A percentile compares a stretch with the other conserved stretches of the same genome.
phyloP scores from a whole-genome alignment of 139 green algal genomes.

The Volvox africanus region DNA sequence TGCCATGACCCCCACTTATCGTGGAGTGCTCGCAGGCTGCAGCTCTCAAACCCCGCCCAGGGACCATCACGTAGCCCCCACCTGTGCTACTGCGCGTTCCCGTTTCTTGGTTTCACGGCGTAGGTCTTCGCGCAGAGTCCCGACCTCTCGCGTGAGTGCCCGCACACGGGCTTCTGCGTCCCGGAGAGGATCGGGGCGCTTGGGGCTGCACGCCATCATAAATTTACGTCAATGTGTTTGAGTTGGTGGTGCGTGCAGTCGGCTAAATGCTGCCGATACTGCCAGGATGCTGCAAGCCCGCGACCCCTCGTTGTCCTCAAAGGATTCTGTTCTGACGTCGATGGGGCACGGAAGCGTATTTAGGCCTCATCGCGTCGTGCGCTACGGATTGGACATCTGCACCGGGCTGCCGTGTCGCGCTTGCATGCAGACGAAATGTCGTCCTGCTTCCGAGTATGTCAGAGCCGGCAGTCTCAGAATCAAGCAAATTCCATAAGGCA shows the following conservation, averaged over 20 bases:
- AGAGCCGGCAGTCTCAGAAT: no score
- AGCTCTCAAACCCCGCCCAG: no score
- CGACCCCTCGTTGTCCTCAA: neutral
- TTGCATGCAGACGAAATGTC: neutral
- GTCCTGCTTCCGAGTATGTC: no score
- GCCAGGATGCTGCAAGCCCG: neutral
- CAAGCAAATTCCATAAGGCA: no score
- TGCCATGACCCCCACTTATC: no score
- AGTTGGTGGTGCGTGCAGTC: neutral
- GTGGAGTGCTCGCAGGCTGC: no score
- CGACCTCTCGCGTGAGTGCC: conserved; percentile 71
- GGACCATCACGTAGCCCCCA: neutral
- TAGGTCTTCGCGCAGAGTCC: conserved; percentile 69
- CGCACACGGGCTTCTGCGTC: conserved; percentile 62
- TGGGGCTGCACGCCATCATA: conserved; percentile 36
- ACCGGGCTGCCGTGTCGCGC: neutral
- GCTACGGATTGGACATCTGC: neutral
- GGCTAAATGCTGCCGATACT: neutral
- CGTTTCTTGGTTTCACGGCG: conserved; percentile 66
- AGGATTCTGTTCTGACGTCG: neutral
- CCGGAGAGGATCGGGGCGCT: conserved; percentile 37
- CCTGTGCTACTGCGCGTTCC: conserved; percentile 61
- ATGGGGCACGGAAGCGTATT: neutral
- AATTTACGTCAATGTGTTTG: neutral
- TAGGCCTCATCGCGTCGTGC: neutral